Base-by-base conservation (phyloP, 2,329 filamentous ascomycete genomes). In the Fusarium falciforme region DNA sequence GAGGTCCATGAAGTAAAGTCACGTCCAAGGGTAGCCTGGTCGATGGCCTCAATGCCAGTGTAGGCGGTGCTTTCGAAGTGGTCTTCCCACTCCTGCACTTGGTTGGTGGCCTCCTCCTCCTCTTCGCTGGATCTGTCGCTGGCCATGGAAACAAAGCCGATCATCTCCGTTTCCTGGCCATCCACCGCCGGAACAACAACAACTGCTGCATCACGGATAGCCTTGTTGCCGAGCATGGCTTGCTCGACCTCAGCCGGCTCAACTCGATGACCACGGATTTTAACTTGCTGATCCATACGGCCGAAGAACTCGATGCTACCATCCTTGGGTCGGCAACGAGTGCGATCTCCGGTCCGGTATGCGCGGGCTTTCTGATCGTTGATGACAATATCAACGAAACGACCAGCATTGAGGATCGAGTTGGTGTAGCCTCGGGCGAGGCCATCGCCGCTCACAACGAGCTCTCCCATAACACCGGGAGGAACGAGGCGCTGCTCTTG, bases 281-380 rank as follows among this genome's bases (percentile, higher is more conserved):
- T 61, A 42, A 61, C 59, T 29, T 61, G 59, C 25, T 47, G 40
- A n/a, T 61, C 59, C 22, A 61, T 35, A 20, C 59, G 59, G n/a
- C 59, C 59, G n/a, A 61, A 47, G 27, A 61, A 49, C 44, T 61
- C 40, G 10, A 61, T 22, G n/a, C 49, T 40, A 17, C 40, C 59
- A 49, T 61, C 59, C 9, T 12, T 22, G 11, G 40, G 27, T 12
- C 59, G 40, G 59, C 36, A 61, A 11, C 59, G 59, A 20, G 35
- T 20, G 25, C 40, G 35, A 25, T 61, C 59, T 11, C 59, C 59
- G 12, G 59, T 61, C 25, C 59, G 17, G n/a, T 61, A 61, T 12
- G 59, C 59, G 12, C 59, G 29, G 17, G 27, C 20, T 6, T 29
- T 14, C 59, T 61, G 20, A 6, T 29, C 59, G 27, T 36, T 27